These are phyloP conservation scores for Populus hybrid DNA, from an alignment of 441 rosid genomes.

Conservation along the genomic window DNA sequence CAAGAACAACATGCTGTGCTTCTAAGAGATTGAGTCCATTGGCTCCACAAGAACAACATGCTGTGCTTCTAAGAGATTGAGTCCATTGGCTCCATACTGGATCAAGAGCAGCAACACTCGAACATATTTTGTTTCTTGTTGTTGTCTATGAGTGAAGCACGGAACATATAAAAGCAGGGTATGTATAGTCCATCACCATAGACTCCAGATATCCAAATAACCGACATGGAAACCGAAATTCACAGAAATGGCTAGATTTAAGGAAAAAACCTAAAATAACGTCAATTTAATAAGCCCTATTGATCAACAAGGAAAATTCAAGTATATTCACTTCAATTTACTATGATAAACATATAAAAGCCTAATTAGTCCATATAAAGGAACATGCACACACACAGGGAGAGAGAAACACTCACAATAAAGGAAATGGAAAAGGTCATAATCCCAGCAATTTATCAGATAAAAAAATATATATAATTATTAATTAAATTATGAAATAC, in stretches of 20 bases:
- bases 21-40: slow-evolving; percentile 80
- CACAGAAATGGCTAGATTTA: too few species aligned
- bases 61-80: too few species aligned
- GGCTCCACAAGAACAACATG: too few species aligned
- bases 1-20: slow-evolving; percentile 93
- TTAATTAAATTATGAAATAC: not conserved
- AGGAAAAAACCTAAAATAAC: too few species aligned
- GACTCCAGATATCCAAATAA: too few species aligned
- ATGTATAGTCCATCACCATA: too few species aligned
- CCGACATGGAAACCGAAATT: too few species aligned
- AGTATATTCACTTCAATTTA: too few species aligned
- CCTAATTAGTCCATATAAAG: not conserved
- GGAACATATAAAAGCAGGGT: too few species aligned
- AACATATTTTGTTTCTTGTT: slow-evolving; percentile 33
- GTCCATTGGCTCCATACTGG: slow-evolving; percentile 89
- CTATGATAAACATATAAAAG: too few species aligned
- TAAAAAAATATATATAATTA: not conserved
- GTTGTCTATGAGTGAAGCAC: too few species aligned
- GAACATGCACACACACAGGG: slow-evolving; percentile 1
- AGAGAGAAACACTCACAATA: not conserved
- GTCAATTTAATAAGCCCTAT: too few species aligned
- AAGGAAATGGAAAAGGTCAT: slow-evolving; percentile 20
- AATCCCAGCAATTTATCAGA: slow-evolving; percentile 17
- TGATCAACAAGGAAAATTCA: not conserved
- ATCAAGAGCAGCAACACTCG: slow-evolving; percentile 82